These are phyloP conservation scores for Acmispon strigosus DNA, from an alignment of 306 rosid species.

Conservation along the genomic window DNA sequence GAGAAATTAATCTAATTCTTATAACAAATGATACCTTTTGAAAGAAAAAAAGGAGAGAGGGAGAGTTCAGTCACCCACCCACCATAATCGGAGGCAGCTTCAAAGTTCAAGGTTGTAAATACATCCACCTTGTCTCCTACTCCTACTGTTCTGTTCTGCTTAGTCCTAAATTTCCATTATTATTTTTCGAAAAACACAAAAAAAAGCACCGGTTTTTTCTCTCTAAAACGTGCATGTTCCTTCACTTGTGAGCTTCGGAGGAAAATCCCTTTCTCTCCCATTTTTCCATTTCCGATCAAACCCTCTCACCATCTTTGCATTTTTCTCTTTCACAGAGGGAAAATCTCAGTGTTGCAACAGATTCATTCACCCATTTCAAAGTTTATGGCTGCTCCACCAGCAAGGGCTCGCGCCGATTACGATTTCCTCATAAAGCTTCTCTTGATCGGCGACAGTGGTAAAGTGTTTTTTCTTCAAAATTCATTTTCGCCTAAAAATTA, in stretches of 20 bases:
- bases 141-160: neutral
- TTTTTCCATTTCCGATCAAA: neutral
- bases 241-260: conserved; percentile 32
- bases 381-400: conserved; percentile 95
- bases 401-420: conserved; percentile 98
- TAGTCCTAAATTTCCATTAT: neutral
- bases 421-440: conserved; percentile 94
- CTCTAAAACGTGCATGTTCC: conserved; percentile 30
- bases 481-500: too few species aligned
- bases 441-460: conserved; percentile 94
- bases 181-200: neutral
- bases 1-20: too few species aligned
- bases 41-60: too few species aligned
- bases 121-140: conserved; percentile 20
- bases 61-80: neutral
- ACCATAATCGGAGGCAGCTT: conserved; percentile 28
- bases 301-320: neutral
- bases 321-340: conserved; percentile 25
- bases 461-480: neutral
- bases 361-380: conserved; percentile 15
- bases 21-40: too few species aligned
- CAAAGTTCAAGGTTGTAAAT: conserved; percentile 24
- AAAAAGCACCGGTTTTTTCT: conserved; percentile 19
- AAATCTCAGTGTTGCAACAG: conserved; percentile 5
- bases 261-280: conserved; percentile 21